These are phyloP conservation scores for Niebla homalea DNA, from an alignment of 495 filamentous ascomycete species.

Conservation along the genomic window DNA sequence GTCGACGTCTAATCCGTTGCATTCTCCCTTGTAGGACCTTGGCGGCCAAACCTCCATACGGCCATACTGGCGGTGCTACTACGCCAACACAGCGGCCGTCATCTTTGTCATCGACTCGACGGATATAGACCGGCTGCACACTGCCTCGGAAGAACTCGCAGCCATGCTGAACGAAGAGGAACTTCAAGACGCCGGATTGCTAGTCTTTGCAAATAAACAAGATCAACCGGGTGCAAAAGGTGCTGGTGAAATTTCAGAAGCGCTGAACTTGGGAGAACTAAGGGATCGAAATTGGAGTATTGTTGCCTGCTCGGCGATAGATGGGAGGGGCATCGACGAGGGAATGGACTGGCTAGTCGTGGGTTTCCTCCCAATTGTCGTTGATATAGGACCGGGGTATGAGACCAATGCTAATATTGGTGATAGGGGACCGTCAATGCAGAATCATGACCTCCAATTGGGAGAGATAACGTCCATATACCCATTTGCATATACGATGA, in stretches of 20 bases:
- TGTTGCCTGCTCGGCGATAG: conserved; percentile 90
- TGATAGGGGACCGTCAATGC: conserved; percentile 24
- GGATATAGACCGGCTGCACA: conserved; percentile 86
- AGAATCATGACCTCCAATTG: conserved; percentile 18
- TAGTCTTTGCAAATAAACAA: conserved; percentile 98
- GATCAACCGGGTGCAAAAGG: conserved; percentile 96
- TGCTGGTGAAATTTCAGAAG: conserved; percentile 91
- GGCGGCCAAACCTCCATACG: conserved; percentile 94
- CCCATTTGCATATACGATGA: background rate
- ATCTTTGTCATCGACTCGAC: conserved; percentile 97
- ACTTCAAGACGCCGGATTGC: conserved; percentile 74
- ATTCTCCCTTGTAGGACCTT: conserved; percentile 48
- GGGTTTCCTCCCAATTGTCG: conserved; percentile 26
- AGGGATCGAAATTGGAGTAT: conserved; percentile 98
- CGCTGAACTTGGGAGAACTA: conserved; percentile 73
- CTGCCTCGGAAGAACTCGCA: conserved; percentile 79
- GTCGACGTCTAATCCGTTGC: background rate
- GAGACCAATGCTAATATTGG: background rate
- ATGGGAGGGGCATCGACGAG: conserved; percentile 84
- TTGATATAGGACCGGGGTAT: background rate
- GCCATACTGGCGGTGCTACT: conserved; percentile 98
- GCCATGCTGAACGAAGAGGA: conserved; percentile 97
- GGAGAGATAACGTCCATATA: background rate
- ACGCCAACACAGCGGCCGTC: conserved; percentile 97
- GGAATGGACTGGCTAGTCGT: conserved; percentile 99